Conservation (phyloP, 2,329 filamentous ascomycete species). For the Juglanconis sp. region DNA sequence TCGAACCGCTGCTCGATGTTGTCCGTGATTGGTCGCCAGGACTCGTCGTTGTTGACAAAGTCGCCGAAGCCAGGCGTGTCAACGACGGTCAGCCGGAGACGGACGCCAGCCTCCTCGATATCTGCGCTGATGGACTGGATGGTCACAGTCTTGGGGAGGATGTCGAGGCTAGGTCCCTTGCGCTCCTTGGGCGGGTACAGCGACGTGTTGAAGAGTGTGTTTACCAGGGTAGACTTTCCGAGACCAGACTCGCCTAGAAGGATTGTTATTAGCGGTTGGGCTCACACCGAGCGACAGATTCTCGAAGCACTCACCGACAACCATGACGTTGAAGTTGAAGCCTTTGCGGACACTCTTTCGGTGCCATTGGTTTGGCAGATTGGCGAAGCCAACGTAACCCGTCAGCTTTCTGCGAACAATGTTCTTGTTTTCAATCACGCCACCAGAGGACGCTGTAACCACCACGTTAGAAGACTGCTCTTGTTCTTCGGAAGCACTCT, state of each 20-base stretch:
- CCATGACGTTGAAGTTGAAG: slow-evolving; percentile 99
- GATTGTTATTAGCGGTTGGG: slow-evolving; percentile 9
- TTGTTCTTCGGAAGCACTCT: slow-evolving; percentile 27
- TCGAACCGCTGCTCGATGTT: slow-evolving; percentile 99
- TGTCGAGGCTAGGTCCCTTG: slow-evolving; percentile 94
- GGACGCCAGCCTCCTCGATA: slow-evolving; percentile 97
- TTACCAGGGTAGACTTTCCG: slow-evolving; percentile 98
- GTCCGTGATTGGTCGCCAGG: slow-evolving; percentile 97
- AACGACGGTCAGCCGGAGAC: slow-evolving; percentile 91
- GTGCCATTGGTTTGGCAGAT: slow-evolving; percentile 99
- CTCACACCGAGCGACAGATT: background rate
- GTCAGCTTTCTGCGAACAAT: slow-evolving; percentile 98
- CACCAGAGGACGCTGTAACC: slow-evolving; percentile 38
- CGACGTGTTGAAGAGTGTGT: slow-evolving; percentile 99
- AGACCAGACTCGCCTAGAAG: slow-evolving; percentile 89
- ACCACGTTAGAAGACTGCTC: slow-evolving; percentile 35
- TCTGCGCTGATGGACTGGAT: slow-evolving; percentile 94
- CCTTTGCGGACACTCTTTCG: slow-evolving; percentile 99
- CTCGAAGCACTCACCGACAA: slow-evolving; percentile 72
- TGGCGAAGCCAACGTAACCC: slow-evolving; percentile 97
- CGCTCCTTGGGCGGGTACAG: slow-evolving; percentile 98
- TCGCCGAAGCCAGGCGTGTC: slow-evolving; percentile 98
- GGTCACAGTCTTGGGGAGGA: slow-evolving; percentile 95
- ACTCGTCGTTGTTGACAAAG: slow-evolving; percentile 99
- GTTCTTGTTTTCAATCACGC: slow-evolving; percentile 74